Percentiles rank a stretch among this genome's conserved stretches.
Conservation (phyloP, 345 rosid species). For the Chamaenerion angustifolium region DNA sequence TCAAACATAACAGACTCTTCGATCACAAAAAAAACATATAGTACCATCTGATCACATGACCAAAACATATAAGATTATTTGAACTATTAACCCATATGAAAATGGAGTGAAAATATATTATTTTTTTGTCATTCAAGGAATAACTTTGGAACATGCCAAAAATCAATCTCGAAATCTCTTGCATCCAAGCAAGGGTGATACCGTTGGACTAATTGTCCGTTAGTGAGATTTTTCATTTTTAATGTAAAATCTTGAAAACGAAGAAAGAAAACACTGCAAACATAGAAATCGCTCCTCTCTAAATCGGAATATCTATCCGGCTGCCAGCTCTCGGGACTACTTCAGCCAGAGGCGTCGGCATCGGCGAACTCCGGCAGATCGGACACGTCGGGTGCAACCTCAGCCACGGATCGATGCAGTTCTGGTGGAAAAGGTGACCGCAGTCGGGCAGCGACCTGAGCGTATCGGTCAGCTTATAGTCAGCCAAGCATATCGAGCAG, state of each 20-base stretch:
- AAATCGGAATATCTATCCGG: constrained; percentile 14
- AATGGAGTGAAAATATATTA: too few species aligned
- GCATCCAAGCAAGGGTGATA: too few species aligned
- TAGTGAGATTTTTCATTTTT: too few species aligned
- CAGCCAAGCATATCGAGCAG: constrained; percentile 76
- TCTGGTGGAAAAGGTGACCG: constrained; percentile 58
- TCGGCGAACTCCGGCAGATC: constrained; percentile 62
- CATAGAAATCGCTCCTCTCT: not conserved
- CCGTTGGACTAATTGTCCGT: too few species aligned
- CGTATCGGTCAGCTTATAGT: constrained; percentile 42
- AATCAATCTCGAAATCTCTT: too few species aligned
- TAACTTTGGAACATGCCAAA: too few species aligned
- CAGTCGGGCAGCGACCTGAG: constrained; percentile 65
- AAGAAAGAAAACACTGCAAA: not conserved
- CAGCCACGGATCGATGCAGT: constrained; percentile 84
- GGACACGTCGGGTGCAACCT: constrained; percentile 69
- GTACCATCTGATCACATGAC: too few species aligned
- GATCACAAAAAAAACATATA: too few species aligned
- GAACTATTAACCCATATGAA: too few species aligned
- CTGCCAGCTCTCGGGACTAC: constrained; percentile 54
- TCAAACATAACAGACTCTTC: too few species aligned
- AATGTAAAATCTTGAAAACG: not conserved
- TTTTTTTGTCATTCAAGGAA: too few species aligned
- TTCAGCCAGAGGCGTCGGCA: constrained; percentile 81
- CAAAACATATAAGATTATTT: too few species aligned